These are phyloP conservation scores for Asterophora lycoperdoides DNA, from an alignment of 768 basidiomycete genomes.

Conservation along the genomic window DNA sequence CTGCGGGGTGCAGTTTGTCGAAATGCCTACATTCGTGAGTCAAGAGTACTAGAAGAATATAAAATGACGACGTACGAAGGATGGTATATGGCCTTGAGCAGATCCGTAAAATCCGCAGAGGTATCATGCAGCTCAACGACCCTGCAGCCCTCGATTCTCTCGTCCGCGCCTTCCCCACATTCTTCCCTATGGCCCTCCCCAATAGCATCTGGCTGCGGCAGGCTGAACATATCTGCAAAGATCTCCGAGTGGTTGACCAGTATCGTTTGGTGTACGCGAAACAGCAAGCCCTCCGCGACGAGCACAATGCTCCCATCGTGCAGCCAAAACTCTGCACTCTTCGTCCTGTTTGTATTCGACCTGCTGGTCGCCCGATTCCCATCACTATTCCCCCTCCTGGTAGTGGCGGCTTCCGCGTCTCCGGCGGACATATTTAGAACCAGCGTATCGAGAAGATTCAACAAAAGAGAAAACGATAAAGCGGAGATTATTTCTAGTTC, in stretches of 20 bases:
- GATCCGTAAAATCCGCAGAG: slow-evolving; percentile 42
- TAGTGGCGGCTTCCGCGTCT: no score
- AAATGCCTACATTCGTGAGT: slow-evolving; percentile 29
- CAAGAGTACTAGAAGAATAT: background rate
- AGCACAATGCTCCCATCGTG: slow-evolving; percentile 45
- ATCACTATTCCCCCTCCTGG: no score
- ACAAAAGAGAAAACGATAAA: no score
- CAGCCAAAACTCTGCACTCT: slow-evolving; percentile 35
- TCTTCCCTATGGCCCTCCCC: background rate
- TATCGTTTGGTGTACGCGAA: slow-evolving; percentile 44
- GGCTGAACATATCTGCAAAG: slow-evolving; percentile 55
- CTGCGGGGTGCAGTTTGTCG: slow-evolving; percentile 28
- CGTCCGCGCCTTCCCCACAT: slow-evolving; percentile 17
- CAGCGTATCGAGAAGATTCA: no score
- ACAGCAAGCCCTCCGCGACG: slow-evolving; percentile 34
- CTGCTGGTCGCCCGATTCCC: no score
- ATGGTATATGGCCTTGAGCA: slow-evolving; percentile 50
- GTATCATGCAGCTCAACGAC: slow-evolving; percentile 48
- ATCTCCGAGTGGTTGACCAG: slow-evolving; percentile 56
- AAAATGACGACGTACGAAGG: slow-evolving; percentile 32
- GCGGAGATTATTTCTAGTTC: no score
- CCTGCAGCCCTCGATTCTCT: slow-evolving; percentile 45
- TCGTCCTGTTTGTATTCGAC: background rate
- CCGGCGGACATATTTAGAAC: no score
- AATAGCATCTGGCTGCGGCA: slow-evolving; percentile 45